Percentiles rank a stretch among this genome's conserved stretches.
Conservation (phyloP, 1,284 basidiomycete genomes). For the Ganoderma lucidum region DNA sequence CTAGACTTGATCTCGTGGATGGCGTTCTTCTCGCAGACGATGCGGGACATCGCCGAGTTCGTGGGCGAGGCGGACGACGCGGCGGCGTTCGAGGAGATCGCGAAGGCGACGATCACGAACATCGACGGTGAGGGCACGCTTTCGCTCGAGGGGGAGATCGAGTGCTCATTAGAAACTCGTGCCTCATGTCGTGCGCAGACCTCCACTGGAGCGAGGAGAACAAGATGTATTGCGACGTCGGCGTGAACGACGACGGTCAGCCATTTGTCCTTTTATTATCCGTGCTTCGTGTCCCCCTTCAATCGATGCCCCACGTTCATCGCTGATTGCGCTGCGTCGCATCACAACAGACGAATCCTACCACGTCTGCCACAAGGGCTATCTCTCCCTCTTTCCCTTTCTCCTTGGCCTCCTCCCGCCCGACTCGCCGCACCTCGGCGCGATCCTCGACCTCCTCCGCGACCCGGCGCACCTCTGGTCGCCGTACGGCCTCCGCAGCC, state of each 20-base stretch:
- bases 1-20: conserved; percentile 95
- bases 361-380: conserved; percentile 91
- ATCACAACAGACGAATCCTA: conserved; percentile 80
- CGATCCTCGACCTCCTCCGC: conserved; percentile 80
- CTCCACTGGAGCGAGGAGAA: conserved; percentile 92
- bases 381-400: conserved; percentile 94
- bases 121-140: conserved; percentile 71
- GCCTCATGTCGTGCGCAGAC: conserved; percentile 58
- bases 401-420: conserved; percentile 81
- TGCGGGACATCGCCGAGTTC: conserved; percentile 86
- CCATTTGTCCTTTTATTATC: conserved; percentile 5
- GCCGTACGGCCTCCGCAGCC: conserved; percentile 85
- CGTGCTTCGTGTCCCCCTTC: neutral
- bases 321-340: neutral
- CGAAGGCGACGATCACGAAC: conserved; percentile 83
- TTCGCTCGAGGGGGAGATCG: neutral
- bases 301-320: neutral
- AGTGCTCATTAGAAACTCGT: neutral
- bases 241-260: conserved; percentile 84
- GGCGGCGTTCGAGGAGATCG: conserved; percentile 77
- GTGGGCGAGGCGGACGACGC: conserved; percentile 86
- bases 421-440: conserved; percentile 79
- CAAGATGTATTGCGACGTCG: conserved; percentile 93
- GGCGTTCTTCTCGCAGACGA: conserved; percentile 91
- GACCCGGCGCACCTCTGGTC: conserved; percentile 92